Evolutionary conservation across 176 grass and related monocot genomes (phyloP), one percentile per base, ranked within the genome.

Genomic region (Musa itinerans): DNA sequence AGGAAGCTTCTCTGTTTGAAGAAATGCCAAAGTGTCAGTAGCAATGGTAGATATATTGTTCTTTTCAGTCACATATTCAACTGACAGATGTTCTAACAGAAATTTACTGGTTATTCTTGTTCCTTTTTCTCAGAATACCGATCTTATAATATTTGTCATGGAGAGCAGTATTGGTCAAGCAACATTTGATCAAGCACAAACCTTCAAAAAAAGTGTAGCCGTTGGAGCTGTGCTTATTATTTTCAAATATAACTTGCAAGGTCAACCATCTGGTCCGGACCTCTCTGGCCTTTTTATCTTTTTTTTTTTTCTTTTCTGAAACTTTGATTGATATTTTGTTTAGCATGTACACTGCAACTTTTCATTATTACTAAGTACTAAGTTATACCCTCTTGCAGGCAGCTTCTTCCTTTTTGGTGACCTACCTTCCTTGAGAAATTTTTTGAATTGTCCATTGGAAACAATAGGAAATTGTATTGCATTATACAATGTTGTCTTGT

Each of bases 11-110:
- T 6, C 82, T 97, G 2, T 97, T 98, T 82, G 90, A 98, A 80
- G 94, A 98, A 93, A 98, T 98, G 90, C 90, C 63, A 86, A 98
- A 98, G 94, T 98, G 43, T 98, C 94, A 78, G 94, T 93, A 91
- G 90, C 94, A 81, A 86, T 85, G 58, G 94, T 91, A 87, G 24
- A 75, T 43, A 75, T 79, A 76, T 16, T 64, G 50, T 78, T 52
- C 15, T 54, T 49, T 64, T n/a, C 54, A 72, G 53, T 49, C 12
- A 80, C 34, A 63, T 64, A 53, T 63, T 25, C 43, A 53, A 25
- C 34, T 48, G 21, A 71, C 9, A 6, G 29, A 26, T 54, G 50
- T 71, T 64, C 17, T 17, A n/a, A 73, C 43, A 17, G 21, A 80
- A 68, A 64, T 69, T 3, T 25, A 34, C 58, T 73, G 20, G 53